Conservation (phyloP, 1,284 basidiomycete species). For the Trichosporon ovoides region DNA sequence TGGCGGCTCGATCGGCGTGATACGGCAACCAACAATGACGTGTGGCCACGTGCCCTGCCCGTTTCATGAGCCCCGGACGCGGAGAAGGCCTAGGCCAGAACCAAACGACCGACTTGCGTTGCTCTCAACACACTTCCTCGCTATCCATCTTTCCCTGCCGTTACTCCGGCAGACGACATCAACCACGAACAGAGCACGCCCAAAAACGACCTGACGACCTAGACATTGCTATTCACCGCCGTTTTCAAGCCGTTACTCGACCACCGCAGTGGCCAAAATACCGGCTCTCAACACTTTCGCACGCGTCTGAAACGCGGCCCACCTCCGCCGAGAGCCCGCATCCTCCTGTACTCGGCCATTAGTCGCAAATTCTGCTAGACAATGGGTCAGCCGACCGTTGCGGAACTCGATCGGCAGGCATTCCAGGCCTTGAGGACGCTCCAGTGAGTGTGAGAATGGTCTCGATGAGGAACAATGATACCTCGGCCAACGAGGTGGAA, state of each 20-base stretch:
- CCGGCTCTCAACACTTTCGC: not conserved
- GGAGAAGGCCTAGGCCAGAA: not conserved
- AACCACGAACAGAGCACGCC: not conserved
- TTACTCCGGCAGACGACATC: not conserved
- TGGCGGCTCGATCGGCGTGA: constrained; percentile 1
- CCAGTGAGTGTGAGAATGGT: not conserved
- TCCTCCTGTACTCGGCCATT: not conserved
- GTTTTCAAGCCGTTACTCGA: not conserved
- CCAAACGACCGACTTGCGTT: not conserved
- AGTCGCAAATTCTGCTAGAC: not conserved
- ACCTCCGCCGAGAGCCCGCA: no score
- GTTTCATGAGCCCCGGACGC: not conserved
- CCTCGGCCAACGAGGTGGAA: not conserved
- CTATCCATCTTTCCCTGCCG: not conserved
- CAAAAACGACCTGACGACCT: not conserved
- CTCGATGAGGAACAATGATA: not conserved
- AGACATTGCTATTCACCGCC: not conserved
- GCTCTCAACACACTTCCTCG: not conserved
- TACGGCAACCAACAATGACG: not conserved
- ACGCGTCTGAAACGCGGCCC: not conserved
- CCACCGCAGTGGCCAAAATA: not conserved
- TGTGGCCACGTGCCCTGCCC: not conserved
- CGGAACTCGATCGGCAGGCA: not conserved
- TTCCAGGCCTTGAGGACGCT: constrained; percentile 1
- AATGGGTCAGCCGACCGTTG: not conserved